phyloP scores from a whole-genome alignment of 208 protist species.

The Lotmaria passim region DNA sequence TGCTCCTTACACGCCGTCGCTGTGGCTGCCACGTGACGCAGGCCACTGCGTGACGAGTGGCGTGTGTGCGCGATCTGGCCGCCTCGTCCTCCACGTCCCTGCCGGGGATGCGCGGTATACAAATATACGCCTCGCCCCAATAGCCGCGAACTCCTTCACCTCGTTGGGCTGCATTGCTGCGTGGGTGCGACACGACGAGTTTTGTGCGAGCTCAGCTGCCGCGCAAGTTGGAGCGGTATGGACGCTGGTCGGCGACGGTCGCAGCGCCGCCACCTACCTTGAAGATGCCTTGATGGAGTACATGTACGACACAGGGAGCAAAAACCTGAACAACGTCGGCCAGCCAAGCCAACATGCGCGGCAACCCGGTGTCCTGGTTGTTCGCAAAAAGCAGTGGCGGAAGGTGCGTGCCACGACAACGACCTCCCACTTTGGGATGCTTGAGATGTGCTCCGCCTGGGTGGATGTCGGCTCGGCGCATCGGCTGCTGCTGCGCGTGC shows the following conservation, averaged over 20 bases:
- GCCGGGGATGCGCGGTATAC: slow-evolving; percentile 34
- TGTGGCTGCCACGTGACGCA: slow-evolving; percentile 29
- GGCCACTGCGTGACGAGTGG: slow-evolving; percentile 6
- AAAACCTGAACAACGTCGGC: slow-evolving; percentile 40
- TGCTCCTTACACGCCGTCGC: slow-evolving; percentile 20
- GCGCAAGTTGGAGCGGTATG: slow-evolving; percentile 38
- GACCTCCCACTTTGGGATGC: not conserved
- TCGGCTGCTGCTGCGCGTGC: slow-evolving; percentile 42
- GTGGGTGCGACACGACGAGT: slow-evolving; percentile 9
- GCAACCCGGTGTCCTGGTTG: slow-evolving; percentile 20
- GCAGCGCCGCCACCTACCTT: slow-evolving; percentile 67
- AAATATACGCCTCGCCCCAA: slow-evolving; percentile 37
- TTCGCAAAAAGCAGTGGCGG: slow-evolving; percentile 29
- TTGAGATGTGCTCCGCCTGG: slow-evolving; percentile 60
- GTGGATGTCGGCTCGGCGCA: slow-evolving; percentile 35
- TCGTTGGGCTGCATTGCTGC: slow-evolving; percentile 49
- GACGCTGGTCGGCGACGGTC: slow-evolving; percentile 68
- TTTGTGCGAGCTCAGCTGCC: not conserved
- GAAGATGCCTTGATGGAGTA: slow-evolving; percentile 70
- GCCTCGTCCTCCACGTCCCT: slow-evolving; percentile 66
- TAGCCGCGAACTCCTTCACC: slow-evolving; percentile 36
- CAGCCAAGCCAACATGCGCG: slow-evolving; percentile 28
- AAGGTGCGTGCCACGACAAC: not conserved
- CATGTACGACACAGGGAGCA: slow-evolving; percentile 58
- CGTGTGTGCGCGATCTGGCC: slow-evolving; percentile 46